These are phyloP conservation scores for Blastobotrys arbuscula DNA, from an alignment of 1,139 yeast genomes.

Conservation along the genomic window DNA sequence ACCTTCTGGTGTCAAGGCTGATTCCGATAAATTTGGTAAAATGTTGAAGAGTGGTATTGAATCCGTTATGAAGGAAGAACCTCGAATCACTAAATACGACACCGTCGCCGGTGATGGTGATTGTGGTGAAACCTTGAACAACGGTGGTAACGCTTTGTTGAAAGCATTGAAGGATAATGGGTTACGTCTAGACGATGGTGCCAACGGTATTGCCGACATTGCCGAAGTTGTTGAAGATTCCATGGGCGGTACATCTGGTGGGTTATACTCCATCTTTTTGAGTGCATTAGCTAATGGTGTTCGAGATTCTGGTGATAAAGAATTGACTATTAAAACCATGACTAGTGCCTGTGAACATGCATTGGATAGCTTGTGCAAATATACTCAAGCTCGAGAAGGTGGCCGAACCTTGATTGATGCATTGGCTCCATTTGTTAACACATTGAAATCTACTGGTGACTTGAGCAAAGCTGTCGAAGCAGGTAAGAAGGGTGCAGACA, in stretches of 20 bases:
- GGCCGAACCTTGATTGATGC: constrained; percentile 88
- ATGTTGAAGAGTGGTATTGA: constrained; percentile 48
- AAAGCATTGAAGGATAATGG: constrained; percentile 40
- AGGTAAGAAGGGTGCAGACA: constrained; percentile 69
- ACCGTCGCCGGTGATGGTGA: constrained; percentile 96
- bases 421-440: constrained; percentile 75
- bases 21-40: constrained; percentile 38
- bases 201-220: constrained; percentile 51
- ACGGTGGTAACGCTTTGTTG: constrained; percentile 72
- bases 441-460: constrained; percentile 46
- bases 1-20: constrained; percentile 39
- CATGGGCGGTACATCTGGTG: constrained; percentile 98
- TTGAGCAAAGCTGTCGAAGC: constrained; percentile 57
- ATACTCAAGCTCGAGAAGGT: constrained; percentile 86
- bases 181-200: constrained; percentile 45
- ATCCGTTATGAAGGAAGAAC: constrained; percentile 53
- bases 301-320: constrained; percentile 26
- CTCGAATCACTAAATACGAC: constrained; percentile 77
- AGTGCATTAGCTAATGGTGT: constrained; percentile 58
- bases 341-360: constrained; percentile 48
- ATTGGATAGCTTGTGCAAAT: constrained; percentile 59
- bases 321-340: constrained; percentile 36
- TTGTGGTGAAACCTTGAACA: constrained; percentile 85
- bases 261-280: constrained; percentile 77
- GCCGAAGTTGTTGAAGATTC: constrained; percentile 79